These are phyloP conservation scores for Suillus hirtellus DNA, from an alignment of 768 basidiomycete species.

Conservation along the genomic window DNA sequence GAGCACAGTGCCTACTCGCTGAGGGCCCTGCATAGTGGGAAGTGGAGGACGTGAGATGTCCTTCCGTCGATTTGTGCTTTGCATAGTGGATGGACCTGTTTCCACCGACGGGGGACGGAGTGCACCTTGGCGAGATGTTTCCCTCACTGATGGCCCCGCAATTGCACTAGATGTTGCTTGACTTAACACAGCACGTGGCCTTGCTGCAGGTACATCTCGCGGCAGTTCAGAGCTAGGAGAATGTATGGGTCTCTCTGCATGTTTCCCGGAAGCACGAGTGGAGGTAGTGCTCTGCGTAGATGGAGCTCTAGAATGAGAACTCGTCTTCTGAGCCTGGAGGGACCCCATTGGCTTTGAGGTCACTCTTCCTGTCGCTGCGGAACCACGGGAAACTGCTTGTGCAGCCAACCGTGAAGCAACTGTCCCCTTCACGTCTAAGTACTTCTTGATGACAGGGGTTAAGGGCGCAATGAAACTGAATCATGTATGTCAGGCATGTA, in stretches of 20 bases:
- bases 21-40: conserved; percentile 8
- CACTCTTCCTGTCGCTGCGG: background rate
- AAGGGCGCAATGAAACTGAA: conserved; percentile 71
- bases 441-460: conserved; percentile 75
- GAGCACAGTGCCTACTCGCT: conserved; percentile 6
- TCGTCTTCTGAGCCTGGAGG: conserved; percentile 5
- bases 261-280: background rate
- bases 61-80: background rate
- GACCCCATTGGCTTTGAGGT: background rate
- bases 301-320: conserved; percentile 1
- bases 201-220: background rate
- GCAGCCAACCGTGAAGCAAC: background rate
- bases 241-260: background rate
- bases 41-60: background rate
- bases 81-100: background rate
- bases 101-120: conserved; percentile 3
- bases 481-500: conserved; percentile 12
- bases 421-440: conserved; percentile 52
- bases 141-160: background rate
- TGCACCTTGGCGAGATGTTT: conserved; percentile 2
- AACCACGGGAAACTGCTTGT: background rate
- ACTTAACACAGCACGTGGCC: background rate
- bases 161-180: background rate
- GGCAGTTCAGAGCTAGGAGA: conserved; percentile 1
- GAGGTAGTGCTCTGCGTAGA: background rate